A percentile compares a stretch with the other conserved stretches of the same genome.
phyloP scores from a whole-genome alignment of 495 filamentous ascomycete species.

The Aspergillus diversus region DNA sequence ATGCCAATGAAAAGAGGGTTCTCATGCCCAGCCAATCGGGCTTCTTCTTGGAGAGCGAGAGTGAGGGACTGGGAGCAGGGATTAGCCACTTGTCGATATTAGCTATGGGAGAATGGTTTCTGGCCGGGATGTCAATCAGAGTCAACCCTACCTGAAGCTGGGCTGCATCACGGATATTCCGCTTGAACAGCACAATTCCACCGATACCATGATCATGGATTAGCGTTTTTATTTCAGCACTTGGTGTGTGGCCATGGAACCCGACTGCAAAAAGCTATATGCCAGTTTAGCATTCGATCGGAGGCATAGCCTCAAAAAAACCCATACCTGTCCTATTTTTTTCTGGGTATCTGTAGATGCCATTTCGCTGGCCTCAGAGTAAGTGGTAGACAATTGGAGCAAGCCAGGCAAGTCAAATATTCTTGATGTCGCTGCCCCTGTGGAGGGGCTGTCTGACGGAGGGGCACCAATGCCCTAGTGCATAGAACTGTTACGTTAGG shows the following conservation, averaged over 20 bases:
- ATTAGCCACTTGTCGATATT: constrained; percentile 4
- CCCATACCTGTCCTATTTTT: constrained; percentile 40
- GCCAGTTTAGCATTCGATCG: constrained; percentile 12
- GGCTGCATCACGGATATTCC: constrained; percentile 44
- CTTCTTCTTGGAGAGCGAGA: constrained; percentile 43
- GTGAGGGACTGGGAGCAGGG: constrained; percentile 36
- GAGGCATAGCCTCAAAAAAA: neutral
- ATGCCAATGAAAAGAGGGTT: constrained; percentile 49
- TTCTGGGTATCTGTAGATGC: constrained; percentile 32
- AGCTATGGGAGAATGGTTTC: neutral
- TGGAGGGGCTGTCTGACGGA: neutral
- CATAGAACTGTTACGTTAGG: neutral
- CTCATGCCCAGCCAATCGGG: constrained; percentile 41
- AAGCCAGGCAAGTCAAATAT: too few species aligned
- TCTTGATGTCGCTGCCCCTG: neutral
- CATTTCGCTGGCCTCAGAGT: constrained; percentile 19
- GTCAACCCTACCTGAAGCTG: constrained; percentile 42
- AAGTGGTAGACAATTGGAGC: neutral
- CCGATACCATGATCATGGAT: constrained; percentile 52
- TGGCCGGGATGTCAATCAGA: neutral
- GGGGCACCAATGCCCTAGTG: neutral
- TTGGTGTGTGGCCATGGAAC: constrained; percentile 48
- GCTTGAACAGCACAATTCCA: constrained; percentile 50
- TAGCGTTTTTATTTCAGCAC: constrained; percentile 50
- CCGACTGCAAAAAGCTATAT: constrained; percentile 54